Base-by-base conservation (phyloP, 2,329 filamentous ascomycete genomes). In the Niveomyces coronatus region DNA sequence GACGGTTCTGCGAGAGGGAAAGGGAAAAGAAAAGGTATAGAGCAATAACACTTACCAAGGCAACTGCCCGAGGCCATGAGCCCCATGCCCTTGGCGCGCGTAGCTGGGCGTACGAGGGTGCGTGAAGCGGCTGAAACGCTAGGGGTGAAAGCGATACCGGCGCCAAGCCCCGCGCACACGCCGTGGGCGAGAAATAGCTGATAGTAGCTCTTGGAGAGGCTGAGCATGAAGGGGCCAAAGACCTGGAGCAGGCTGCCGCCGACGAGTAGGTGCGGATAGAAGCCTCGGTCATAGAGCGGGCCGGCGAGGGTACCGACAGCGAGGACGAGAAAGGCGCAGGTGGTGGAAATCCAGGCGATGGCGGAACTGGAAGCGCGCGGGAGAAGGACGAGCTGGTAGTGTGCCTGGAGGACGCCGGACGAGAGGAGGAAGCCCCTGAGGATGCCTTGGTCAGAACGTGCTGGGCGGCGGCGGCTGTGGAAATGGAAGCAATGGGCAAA, bases 191-290 rank as follows among this genome's bases (percentile, higher is more conserved):
- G 48, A 22, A 58, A 43, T 43, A 58, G 44, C 24, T 59, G 55
- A 43, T 53, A 58, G 48, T 54, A 59, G 30, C 49, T 11, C 2
- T 47, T 48, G 9, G 52, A 49, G 13, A 76, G 53, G 19, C 63
- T 68, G 1, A 67, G 63, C 69, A 77, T 74, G 70, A 78, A 75
- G 9, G 76, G 49, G n/a, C 70, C 67, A 34, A 60, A 48, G 41
- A 58, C 61, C 23, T 64, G 34, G 5, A 67, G 50, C 4, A 65
- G 41, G 1, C 45, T 53, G 23, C 52, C 53, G 10, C 61, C 52
- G 50, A 59, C 51, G 59, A 42, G 26, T 54, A 50, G 5, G 47
- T 34, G 14, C 57, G 58, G 4, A 50, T 34, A 15, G 45, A 60
- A 52, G 6, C 63, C 62, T 5, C 50, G 49, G 44, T 67, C 62